Percentiles rank a stretch among this genome's conserved stretches.
Evolutionary conservation across 805 yeast species (phyloP).

Genomic region (Wickerhamiella hasegawae): DNA sequence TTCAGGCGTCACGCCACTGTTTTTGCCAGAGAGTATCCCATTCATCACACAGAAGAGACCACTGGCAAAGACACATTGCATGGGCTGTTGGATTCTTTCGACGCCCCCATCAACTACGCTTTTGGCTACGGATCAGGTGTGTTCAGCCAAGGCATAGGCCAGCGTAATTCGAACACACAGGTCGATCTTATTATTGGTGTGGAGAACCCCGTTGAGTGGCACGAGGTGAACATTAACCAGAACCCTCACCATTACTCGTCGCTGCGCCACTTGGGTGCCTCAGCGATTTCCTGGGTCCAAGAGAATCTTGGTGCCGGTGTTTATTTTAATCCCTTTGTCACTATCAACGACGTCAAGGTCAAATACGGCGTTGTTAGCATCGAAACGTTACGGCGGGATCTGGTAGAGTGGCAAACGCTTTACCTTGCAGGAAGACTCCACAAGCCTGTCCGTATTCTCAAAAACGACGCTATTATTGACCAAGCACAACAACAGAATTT

Average conservation of each 20-base stretch:
- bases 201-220: constrained; percentile 60
- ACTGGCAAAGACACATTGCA: constrained; percentile 19
- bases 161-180: constrained; percentile 32
- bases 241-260: constrained; percentile 67
- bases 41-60: background rate
- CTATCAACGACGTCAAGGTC: constrained; percentile 39
- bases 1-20: too few relatives aligned
- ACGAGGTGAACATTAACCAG: constrained; percentile 48
- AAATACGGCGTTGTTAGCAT: constrained; percentile 79
- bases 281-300: constrained; percentile 41
- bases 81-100: constrained; percentile 37
- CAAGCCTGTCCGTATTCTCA: constrained; percentile 71
- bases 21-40: too few relatives aligned
- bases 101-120: constrained; percentile 60
- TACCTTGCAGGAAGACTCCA: constrained; percentile 88
- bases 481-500: constrained; percentile 38
- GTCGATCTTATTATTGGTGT: constrained; percentile 79
- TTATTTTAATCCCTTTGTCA: constrained; percentile 82
- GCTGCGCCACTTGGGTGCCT: constrained; percentile 42
- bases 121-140: constrained; percentile 96
- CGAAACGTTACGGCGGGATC: constrained; percentile 44
- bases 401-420: constrained; percentile 70
- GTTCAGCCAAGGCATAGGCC: constrained; percentile 49
- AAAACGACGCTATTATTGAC: constrained; percentile 24
- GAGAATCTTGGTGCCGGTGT: constrained; percentile 66